A percentile compares a stretch with the other conserved stretches of the same genome.
These are phyloP conservation scores for Mikania micrantha DNA, from an alignment of 129 eudicot genomes.

Conservation along the genomic window DNA sequence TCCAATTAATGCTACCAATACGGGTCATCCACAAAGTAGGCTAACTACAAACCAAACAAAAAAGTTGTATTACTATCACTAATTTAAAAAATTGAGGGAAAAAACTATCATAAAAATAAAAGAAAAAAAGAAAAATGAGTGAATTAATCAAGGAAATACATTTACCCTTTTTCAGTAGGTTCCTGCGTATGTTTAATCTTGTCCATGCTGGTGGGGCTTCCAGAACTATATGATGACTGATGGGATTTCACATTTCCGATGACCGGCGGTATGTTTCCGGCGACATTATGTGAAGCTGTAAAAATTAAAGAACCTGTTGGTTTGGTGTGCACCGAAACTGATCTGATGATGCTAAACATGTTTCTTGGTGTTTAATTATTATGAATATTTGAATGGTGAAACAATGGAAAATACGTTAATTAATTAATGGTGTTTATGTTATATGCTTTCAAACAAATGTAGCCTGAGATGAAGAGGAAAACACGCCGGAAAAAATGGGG, in stretches of 20 bases:
- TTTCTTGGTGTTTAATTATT: not conserved
- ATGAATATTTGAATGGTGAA: not conserved
- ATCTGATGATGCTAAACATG: slow-evolving; percentile 11
- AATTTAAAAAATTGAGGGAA: too few relatives aligned
- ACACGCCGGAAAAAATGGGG: not conserved
- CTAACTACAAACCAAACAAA: too few relatives aligned
- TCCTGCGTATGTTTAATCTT: slow-evolving; percentile 29
- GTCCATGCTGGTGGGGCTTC: slow-evolving; percentile 19
- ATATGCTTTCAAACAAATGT: not conserved
- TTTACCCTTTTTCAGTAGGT: slow-evolving; percentile 18
- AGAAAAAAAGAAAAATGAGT: not conserved
- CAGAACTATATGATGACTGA: not conserved
- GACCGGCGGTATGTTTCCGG: not conserved
- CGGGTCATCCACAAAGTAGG: too few relatives aligned
- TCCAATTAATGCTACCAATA: too few relatives aligned
- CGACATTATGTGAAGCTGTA: not conserved
- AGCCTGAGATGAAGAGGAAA: slow-evolving; percentile 11
- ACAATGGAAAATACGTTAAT: not conserved
- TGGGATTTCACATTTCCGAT: not conserved
- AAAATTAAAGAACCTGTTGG: slow-evolving; percentile 2
- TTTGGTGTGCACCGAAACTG: not conserved
- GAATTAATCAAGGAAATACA: not conserved
- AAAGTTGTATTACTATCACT: too few relatives aligned
- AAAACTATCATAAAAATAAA: not conserved
- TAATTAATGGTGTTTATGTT: slow-evolving; percentile 4